These are phyloP conservation scores for Trichophyton simii DNA, from an alignment of 2,329 filamentous ascomycete genomes.

Conservation along the genomic window DNA sequence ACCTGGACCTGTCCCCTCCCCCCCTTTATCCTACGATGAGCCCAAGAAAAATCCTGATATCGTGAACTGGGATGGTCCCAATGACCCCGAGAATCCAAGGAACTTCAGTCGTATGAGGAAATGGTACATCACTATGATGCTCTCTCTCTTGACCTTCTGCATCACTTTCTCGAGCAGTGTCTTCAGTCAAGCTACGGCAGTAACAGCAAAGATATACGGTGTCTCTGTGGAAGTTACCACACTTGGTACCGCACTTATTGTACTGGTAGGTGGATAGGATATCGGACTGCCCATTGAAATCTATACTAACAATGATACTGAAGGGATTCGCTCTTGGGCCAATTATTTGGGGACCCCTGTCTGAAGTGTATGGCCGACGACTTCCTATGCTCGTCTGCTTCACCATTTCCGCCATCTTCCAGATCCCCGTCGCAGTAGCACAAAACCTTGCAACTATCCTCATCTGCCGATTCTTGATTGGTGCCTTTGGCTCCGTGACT, in stretches of 20 bases:
- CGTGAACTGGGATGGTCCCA: constrained; percentile 62
- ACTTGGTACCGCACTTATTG: constrained; percentile 39
- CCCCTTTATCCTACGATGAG: neutral
- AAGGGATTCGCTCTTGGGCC: constrained; percentile 30
- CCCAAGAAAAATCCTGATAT: constrained; percentile 27
- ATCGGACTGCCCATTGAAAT: neutral
- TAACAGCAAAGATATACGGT: constrained; percentile 31
- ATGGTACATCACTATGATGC: constrained; percentile 32
- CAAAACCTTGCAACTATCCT: constrained; percentile 43
- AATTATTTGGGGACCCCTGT: constrained; percentile 33
- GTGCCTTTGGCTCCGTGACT: constrained; percentile 40
- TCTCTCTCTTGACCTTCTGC: constrained; percentile 34
- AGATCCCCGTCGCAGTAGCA: constrained; percentile 44
- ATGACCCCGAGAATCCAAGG: constrained; percentile 62
- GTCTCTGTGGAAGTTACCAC: constrained; percentile 39
- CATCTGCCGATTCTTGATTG: constrained; percentile 43
- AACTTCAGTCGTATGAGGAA: constrained; percentile 46
- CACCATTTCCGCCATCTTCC: constrained; percentile 40
- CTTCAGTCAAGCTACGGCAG: constrained; percentile 32
- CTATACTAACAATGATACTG: neutral
- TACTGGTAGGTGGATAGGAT: constrained; percentile 21
- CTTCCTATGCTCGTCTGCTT: constrained; percentile 39
- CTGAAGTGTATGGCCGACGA: constrained; percentile 40
- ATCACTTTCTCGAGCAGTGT: constrained; percentile 39
- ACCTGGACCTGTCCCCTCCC: neutral